Conservation (phyloP, 2,329 filamentous ascomycete genomes). For the Microsporum ferrugineum region DNA sequence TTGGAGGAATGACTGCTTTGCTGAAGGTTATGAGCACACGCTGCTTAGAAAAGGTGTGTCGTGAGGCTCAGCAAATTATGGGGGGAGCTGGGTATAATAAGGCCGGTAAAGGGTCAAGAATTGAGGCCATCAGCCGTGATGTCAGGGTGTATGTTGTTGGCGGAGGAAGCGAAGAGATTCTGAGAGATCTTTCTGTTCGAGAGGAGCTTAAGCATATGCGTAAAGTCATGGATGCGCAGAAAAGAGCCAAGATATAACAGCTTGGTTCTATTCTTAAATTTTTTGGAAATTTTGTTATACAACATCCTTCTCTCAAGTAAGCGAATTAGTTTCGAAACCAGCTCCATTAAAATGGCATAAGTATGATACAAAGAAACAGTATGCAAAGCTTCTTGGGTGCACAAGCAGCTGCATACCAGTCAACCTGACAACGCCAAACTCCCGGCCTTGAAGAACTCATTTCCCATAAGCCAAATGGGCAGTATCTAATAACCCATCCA, state of each 20-base stretch:
- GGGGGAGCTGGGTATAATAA: conserved; percentile 44
- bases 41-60: conserved; percentile 42
- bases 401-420: not conserved
- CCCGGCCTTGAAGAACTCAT: not conserved
- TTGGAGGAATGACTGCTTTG: conserved; percentile 43
- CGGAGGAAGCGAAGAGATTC: conserved; percentile 32
- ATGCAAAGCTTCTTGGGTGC: not conserved
- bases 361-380: not conserved
- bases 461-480: not conserved
- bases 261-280: not conserved
- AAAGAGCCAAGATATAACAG: not conserved
- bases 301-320: not conserved
- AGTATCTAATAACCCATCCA: not conserved
- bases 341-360: not conserved
- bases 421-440: not conserved
- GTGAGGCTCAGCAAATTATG: conserved; percentile 47
- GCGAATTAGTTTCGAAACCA: not conserved
- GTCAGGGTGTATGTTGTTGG: conserved; percentile 37
- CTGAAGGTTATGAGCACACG: conserved; percentile 43
- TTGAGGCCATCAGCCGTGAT: conserved; percentile 45
- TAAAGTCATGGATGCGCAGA: conserved; percentile 8
- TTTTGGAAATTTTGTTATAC: not conserved
- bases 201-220: conserved; percentile 16
- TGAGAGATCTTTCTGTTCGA: conserved; percentile 25
- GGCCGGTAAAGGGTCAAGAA: conserved; percentile 38